Base-by-base conservation (phyloP, 2,329 filamentous ascomycete species). In the Sclerotinia nivalis region DNA sequence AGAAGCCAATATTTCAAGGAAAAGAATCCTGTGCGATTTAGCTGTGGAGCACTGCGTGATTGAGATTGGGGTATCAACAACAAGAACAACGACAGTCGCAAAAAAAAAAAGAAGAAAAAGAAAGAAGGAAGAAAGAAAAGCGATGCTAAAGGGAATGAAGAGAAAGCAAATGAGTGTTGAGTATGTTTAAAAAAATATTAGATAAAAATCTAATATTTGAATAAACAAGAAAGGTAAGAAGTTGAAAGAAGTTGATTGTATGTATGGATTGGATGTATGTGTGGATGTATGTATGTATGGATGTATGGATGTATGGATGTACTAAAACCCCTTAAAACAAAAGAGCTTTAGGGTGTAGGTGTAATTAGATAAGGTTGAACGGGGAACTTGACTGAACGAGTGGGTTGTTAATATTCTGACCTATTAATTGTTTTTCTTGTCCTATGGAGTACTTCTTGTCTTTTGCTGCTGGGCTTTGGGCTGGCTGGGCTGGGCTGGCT, bases 1-100 rank as follows among this genome's bases (percentile, higher is more conserved):
- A 40, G 61, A 64, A 64, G 31, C 22, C 61, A 64, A 40, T 40
- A 64, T 52, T 52, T 40, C 61, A 28, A 64, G 61, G 47, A 64
- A 64, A 50, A 18, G 31, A 52, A 64, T 64, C 47, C 61, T 52
- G 45, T 64, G 61, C 47, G 47, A 52, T 64, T 28, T 40, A 37
- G 47, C 31, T 40, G 47, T 52, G 60, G 60, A 40, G 34, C 4
- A 28, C 20, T 25, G n/a, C 20, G 45, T 50, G 60, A 37, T 34
- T 45, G 20, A n/a, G n/a, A n/a, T 37, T 50, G 31, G 60, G 47
- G 60, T 25, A 64, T 40, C 45, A 52, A 50, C 47, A 40, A 62
- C 28, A 25, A 56, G 28, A 6, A 34, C 28, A 12, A 37, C 54
- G 13, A 25, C 37, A 15, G 61, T 52, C 31, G 61, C 47, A 40